phyloP scores from a whole-genome alignment of 176 grass and related monocot species.

The Paspalum notatum region DNA sequence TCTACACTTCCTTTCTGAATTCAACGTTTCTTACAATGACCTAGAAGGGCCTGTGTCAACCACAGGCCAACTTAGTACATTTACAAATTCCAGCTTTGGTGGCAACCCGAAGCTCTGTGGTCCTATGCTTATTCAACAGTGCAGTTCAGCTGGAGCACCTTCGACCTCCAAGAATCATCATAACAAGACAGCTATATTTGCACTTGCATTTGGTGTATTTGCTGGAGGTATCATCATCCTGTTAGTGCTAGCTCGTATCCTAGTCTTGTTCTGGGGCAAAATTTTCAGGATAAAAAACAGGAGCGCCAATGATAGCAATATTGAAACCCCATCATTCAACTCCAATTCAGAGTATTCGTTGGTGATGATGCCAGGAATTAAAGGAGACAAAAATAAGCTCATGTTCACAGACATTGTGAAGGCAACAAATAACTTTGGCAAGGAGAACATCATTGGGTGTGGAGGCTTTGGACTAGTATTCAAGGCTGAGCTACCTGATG shows the following conservation, averaged over 20 bases:
- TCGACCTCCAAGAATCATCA: neutral
- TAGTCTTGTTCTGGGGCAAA: neutral
- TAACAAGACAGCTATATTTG: conserved; percentile 25
- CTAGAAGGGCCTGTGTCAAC: conserved; percentile 49
- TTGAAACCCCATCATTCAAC: neutral
- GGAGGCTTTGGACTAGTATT: conserved; percentile 72
- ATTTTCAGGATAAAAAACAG: neutral
- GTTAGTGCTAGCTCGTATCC: conserved; percentile 30
- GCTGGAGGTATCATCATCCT: conserved; percentile 39
- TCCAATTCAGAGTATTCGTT: conserved; percentile 14
- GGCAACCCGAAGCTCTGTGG: conserved; percentile 60
- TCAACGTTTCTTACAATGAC: conserved; percentile 51
- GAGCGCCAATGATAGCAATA: neutral
- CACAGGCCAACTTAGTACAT: conserved; percentile 48
- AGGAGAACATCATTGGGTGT: conserved; percentile 62
- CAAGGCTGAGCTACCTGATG: conserved; percentile 60
- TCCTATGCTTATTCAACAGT: conserved; percentile 29
- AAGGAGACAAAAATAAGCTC: conserved; percentile 30
- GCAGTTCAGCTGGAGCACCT: neutral
- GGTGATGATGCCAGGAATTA: conserved; percentile 15
- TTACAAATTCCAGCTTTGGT: conserved; percentile 47
- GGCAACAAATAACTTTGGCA: conserved; percentile 66
- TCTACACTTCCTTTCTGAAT: conserved; percentile 50
- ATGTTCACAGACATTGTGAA: conserved; percentile 55
- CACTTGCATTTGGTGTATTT: conserved; percentile 46